A percentile compares a stretch with the other conserved stretches of the same genome.
Conservation (phyloP, 768 basidiomycete genomes). For the Tephrocybe sp. region DNA sequence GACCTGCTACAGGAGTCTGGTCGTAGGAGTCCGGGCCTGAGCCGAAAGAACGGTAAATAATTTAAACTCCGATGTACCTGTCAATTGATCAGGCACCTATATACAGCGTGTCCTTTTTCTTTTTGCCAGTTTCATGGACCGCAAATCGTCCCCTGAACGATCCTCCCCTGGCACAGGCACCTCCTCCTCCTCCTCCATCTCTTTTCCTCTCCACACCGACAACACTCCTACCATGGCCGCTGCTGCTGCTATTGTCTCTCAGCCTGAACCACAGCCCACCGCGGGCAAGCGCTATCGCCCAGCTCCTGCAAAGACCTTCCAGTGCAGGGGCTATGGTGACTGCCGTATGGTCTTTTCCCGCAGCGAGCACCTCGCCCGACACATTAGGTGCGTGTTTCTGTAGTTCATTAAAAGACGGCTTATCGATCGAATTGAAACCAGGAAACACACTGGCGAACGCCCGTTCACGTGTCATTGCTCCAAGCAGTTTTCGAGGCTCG, state of each 20-base stretch:
- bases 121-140: constrained; percentile 25
- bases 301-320: constrained; percentile 90
- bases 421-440: too few species aligned
- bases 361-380: constrained; percentile 93
- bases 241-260: background rate
- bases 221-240: constrained; percentile 3
- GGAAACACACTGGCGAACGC: constrained; percentile 97
- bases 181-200: constrained; percentile 3
- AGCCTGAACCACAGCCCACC: constrained; percentile 23
- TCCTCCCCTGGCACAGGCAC: constrained; percentile 24
- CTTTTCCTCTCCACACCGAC: constrained; percentile 17
- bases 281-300: constrained; percentile 70
- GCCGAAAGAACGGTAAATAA: background rate
- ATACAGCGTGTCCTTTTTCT: constrained; percentile 16
- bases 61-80: constrained; percentile 17
- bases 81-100: constrained; percentile 28
- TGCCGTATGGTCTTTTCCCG: constrained; percentile 97
- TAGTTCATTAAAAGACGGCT: too few species aligned
- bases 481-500: constrained; percentile 93
- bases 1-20: background rate
- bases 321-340: constrained; percentile 92
- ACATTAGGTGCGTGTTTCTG: constrained; percentile 90
- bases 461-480: constrained; percentile 96
- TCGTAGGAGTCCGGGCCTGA: constrained; percentile 2
- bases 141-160: constrained; percentile 31